phyloP scores from a whole-genome alignment of 2,329 filamentous ascomycete species.

The Botryotinia narcissicola region DNA sequence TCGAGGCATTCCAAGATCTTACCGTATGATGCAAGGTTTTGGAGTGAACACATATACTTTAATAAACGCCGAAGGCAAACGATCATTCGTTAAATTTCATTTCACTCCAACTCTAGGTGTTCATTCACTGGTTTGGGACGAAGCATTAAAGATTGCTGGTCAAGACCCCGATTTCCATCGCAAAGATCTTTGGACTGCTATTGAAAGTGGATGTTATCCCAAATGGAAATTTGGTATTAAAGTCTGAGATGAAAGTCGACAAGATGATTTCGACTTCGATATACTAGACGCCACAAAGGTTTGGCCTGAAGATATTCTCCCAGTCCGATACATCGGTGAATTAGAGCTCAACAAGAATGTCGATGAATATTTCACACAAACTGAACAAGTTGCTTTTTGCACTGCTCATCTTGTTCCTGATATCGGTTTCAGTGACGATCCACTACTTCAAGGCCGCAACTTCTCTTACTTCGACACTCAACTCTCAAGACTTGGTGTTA shows the following conservation, averaged over 20 bases:
- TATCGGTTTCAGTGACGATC: constrained; percentile 74
- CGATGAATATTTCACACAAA: constrained; percentile 80
- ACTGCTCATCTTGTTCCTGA: constrained; percentile 77
- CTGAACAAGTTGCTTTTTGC: constrained; percentile 80
- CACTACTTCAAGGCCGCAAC: constrained; percentile 71
- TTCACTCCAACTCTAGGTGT: constrained; percentile 73
- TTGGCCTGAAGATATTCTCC: constrained; percentile 77
- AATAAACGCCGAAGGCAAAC: constrained; percentile 64
- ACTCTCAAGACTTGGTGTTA: constrained; percentile 66
- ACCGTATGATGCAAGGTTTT: constrained; percentile 83
- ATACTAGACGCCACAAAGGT: constrained; percentile 83
- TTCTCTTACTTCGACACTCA: constrained; percentile 67
- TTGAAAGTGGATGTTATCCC: constrained; percentile 67
- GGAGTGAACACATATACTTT: constrained; percentile 78
- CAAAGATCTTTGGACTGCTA: constrained; percentile 73
- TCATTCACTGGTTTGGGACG: constrained; percentile 71
- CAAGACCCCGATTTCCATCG: constrained; percentile 81
- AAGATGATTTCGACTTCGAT: constrained; percentile 64
- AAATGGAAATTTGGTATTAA: constrained; percentile 86
- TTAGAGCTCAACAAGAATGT: constrained; percentile 76
- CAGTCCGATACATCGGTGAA: constrained; percentile 74
- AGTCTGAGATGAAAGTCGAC: constrained; percentile 65
- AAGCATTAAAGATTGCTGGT: constrained; percentile 59
- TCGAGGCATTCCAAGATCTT: constrained; percentile 69
- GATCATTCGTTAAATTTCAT: constrained; percentile 75